A percentile compares a stretch with the other conserved stretches of the same genome.
phyloP scores from a whole-genome alignment of 805 yeast species.

The Candida suzukii region DNA sequence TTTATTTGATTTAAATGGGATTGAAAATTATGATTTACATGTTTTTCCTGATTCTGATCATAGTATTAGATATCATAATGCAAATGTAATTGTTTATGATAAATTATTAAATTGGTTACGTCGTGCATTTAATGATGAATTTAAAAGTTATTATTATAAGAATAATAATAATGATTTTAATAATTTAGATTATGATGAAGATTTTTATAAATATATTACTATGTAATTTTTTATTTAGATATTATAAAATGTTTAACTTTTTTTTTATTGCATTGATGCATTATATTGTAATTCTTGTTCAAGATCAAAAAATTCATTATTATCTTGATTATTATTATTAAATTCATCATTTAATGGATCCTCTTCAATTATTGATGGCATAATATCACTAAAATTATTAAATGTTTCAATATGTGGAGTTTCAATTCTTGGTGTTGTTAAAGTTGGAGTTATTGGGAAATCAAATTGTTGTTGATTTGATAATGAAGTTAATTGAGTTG shows the following conservation, averaged over 20 bases:
- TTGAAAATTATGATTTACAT: slow-evolving; percentile 80
- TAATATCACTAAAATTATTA: no score
- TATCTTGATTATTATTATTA: slow-evolving; percentile 9
- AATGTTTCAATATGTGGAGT: slow-evolving; percentile 39
- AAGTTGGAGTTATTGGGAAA: not conserved
- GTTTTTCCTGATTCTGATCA: slow-evolving; percentile 94
- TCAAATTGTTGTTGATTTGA: slow-evolving; percentile 18
- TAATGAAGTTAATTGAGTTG: no score
- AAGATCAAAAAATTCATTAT: slow-evolving; percentile 33
- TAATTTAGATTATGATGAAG: not conserved
- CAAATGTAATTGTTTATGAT: slow-evolving; percentile 64
- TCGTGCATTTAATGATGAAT: slow-evolving; percentile 39
- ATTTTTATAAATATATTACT: not conserved
- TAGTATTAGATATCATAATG: slow-evolving; percentile 72
- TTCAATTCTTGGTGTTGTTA: slow-evolving; percentile 19
- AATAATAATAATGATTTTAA: not conserved
- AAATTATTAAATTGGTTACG: slow-evolving; percentile 64
- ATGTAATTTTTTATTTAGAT: not conserved
- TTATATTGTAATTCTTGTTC: slow-evolving; percentile 68
- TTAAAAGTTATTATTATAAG: not conserved
- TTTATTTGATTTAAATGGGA: slow-evolving; percentile 37
- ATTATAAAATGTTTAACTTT: slow-evolving; percentile 45
- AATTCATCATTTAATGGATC: no score
- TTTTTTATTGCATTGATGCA: no score
- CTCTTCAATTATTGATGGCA: slow-evolving; percentile 64